phyloP scores from a whole-genome alignment of 139 green algal species.

The Micractinium sp. region DNA sequence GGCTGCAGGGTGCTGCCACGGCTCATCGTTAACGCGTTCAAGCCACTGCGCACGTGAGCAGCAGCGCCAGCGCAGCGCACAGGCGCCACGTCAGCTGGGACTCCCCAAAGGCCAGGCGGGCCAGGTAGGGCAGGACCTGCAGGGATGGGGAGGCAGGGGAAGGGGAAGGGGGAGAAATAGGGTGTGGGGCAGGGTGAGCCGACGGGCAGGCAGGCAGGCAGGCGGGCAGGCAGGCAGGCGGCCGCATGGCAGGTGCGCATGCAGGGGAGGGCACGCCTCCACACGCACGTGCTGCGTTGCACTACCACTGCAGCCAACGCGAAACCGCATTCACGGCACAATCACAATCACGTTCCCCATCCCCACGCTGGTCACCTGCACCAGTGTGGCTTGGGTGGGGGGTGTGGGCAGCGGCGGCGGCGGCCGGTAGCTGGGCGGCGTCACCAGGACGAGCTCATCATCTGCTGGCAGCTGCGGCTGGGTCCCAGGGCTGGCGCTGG shows the following conservation, averaged over 20 bases:
- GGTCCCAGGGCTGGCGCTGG: background rate
- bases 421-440: background rate
- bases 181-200: background rate
- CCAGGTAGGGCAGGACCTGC: constrained; percentile 80
- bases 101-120: constrained; percentile 73
- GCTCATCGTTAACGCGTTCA: too few species aligned
- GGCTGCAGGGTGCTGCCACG: constrained; percentile 55
- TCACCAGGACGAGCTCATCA: background rate
- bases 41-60: constrained; percentile 71
- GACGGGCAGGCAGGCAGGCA: background rate
- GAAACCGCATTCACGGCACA: background rate
- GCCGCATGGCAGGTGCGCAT: background rate
- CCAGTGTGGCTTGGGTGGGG: background rate
- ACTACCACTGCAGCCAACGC: too few species aligned
- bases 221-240: background rate
- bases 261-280: too few species aligned
- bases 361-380: background rate
- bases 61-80: constrained; percentile 61
- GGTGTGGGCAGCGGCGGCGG: constrained; percentile 12
- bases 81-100: constrained; percentile 77
- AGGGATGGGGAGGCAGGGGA: background rate
- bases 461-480: background rate
- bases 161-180: background rate
- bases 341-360: background rate
- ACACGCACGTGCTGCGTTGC: too few species aligned